Evolutionary conservation across 2,329 filamentous ascomycete species (phyloP), one percentile per base, ranked within the genome.

Genomic region (Alternaria arborescens): DNA sequence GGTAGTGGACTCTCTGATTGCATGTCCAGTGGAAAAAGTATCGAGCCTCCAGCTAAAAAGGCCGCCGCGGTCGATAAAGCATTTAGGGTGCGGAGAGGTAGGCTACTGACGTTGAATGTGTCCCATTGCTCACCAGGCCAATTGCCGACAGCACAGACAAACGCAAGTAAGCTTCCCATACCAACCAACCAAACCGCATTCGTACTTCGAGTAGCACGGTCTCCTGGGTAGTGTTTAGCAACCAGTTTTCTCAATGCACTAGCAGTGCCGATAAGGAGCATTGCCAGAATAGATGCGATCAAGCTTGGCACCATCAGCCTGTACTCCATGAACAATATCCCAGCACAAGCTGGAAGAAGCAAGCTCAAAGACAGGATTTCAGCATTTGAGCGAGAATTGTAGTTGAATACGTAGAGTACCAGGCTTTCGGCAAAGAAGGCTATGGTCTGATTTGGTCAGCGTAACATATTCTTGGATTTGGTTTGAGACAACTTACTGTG

Each of bases 291-390:
- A 2, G 68, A 63, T 24, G 66, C 58, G 16, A 67, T 40, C n/a
- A 77, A 53, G 18, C 51, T 65, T 8, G 68, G 61, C 16, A 70
- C 64, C 10, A 56, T 62, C 22, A 75, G 64, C 41, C 70, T 71
- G 53, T 75, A 77, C 43, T 77, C 74, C 34, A 68, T 67, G 32
- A 60, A 59, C 10, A 73, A 58, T 14, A 72, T 65, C 4, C 62
- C 68, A 8, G 56, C 61, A 52, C 66, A 68, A 30, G 66, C 62
- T 14, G 67, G 41, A 8, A 59, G 18, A 7, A 70, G 52, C 12
- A 70, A n/a, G 8, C 55, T 20, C 20, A 70, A 30, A 18, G 65
- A 66, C 52, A 68, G 34, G 3, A 65, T 32, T 50, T 70, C 66
- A 18, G 54, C 32, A 30, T 57, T 55, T 12, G 64, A 60, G 20